Base-by-base conservation (phyloP, 345 rosid genomes). In the Pugionium cornutum region DNA sequence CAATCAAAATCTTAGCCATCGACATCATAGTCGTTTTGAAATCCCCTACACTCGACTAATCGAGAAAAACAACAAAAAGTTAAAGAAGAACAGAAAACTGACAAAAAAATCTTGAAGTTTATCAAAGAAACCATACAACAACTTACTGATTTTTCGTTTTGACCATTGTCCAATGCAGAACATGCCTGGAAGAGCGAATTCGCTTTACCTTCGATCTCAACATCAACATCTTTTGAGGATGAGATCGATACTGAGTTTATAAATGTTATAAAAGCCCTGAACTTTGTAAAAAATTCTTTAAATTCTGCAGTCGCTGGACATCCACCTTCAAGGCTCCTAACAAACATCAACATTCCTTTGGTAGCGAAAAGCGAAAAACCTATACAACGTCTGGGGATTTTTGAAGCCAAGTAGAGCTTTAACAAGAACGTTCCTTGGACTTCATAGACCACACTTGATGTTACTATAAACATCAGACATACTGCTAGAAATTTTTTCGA, bases 361-460 rank as follows among this genome's bases (percentile, higher is more conserved):
- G 2, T 5, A 0, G 76, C 76, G 57, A 27, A 72, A 50, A 59
- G 70, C 1, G 49, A 11, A 27, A 72, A 64, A 33, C 34, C 65
- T 2, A 25, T 5, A 2, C 54, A 53, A 26, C 25, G 29, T 43
- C 10, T 6, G 0, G 47, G 53, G 18, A 18, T 18, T 18, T 18
- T 18, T 18, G 18, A 18, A 18, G 18, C 18, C 18, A 18, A 4
- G 57, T 70, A 70, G 9, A 30, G 4, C 57, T 47, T 70, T 40
- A 70, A 54, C 6, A 70, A 57, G 70, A 71, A 71, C 2, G 32
- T 6, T 3, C 75, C 75, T 49, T 71, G 70, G 25, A 28, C 75
- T 39, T 71, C 75, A 44, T 71, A 55, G 2, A 71, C 1, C 46
- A 71, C 65, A 56, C 65, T 64, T 71, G 75, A 64, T 56, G 39